Percentiles rank a stretch among this genome's conserved stretches.
Evolutionary conservation across 331 rosid genomes (phyloP).

Genomic region (Erythrophleum ivorense): DNA sequence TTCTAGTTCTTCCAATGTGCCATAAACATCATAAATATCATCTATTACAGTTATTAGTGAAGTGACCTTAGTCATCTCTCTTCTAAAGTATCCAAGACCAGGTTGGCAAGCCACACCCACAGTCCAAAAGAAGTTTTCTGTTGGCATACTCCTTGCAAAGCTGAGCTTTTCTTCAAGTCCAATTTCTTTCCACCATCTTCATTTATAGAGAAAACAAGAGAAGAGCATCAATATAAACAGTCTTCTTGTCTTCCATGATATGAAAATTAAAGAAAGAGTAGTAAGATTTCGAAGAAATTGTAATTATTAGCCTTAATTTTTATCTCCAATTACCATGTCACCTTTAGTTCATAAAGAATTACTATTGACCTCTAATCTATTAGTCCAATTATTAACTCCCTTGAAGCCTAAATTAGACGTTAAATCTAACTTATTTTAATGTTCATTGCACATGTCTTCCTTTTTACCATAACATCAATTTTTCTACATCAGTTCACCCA

Average conservation of each 20-base stretch:
- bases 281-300: too few species aligned
- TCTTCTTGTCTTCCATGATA: neutral
- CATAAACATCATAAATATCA: slow-evolving; percentile 1
- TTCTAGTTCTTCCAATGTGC: neutral
- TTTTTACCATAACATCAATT: too few species aligned
- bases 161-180: neutral
- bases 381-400: too few species aligned
- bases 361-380: too few species aligned
- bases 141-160: slow-evolving; percentile 7
- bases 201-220: neutral
- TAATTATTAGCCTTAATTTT: too few species aligned
- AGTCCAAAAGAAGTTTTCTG: neutral
- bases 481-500: too few species aligned
- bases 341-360: too few species aligned
- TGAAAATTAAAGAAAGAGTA: too few species aligned
- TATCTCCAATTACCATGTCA: too few species aligned
- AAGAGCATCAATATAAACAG: neutral
- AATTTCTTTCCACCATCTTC: slow-evolving; percentile 18
- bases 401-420: too few species aligned
- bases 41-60: neutral
- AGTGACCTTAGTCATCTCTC: slow-evolving; percentile 3
- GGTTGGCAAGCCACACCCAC: neutral
- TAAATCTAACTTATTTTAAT: too few species aligned
- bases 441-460: too few species aligned
- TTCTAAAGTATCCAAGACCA: neutral